phyloP scores from a whole-genome alignment of 768 basidiomycete genomes.

The Xerocomus potaroensis region DNA sequence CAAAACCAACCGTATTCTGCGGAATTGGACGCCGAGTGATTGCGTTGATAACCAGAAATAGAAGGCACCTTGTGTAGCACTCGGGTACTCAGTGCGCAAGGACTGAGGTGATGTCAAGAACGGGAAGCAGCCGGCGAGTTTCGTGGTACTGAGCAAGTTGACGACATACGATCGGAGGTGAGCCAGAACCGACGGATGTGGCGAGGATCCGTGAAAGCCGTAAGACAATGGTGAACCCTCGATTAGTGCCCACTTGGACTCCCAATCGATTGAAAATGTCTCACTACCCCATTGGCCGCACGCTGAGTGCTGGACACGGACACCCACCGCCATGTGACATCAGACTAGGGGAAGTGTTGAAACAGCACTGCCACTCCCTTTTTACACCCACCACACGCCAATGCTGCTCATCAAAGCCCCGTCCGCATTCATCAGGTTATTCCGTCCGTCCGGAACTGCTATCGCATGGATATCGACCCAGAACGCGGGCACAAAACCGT shows the following conservation, averaged over 20 bases:
- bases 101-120: not conserved
- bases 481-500: slow-evolving; percentile 13
- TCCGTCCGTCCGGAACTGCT: not conserved
- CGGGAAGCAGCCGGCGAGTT: not conserved
- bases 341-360: too few species aligned
- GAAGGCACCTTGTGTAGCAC: not conserved
- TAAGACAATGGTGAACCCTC: too few species aligned
- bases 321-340: too few species aligned
- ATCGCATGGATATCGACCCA: slow-evolving; percentile 1
- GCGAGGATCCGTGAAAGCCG: too few species aligned
- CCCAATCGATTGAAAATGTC: too few species aligned
- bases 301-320: too few species aligned
- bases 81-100: not conserved
- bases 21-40: not conserved
- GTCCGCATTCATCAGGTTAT: not conserved
- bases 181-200: not conserved
- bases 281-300: too few species aligned
- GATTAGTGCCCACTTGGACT: too few species aligned
- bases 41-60: not conserved
- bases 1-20: not conserved
- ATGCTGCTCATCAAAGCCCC: too few species aligned
- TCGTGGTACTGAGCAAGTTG: not conserved
- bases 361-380: too few species aligned
- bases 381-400: too few species aligned
- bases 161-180: not conserved